Percentiles rank a stretch among this genome's conserved stretches.
phyloP scores from a whole-genome alignment of 192 early-diverging fungal genomes.

The Backusella mclennaniae region DNA sequence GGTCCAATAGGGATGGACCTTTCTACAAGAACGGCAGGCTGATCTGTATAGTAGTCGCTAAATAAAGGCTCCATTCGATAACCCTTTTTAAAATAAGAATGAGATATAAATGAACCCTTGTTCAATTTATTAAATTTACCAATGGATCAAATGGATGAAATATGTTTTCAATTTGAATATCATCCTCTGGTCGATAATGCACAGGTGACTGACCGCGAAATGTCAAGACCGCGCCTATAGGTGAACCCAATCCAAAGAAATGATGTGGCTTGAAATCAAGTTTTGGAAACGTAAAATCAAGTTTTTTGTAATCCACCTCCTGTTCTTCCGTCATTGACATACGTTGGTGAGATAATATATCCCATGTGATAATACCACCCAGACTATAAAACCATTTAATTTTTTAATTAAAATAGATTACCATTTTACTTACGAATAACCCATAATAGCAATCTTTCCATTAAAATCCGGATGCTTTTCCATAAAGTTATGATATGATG shows the following conservation, averaged over 20 bases:
- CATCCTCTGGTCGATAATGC: slow-evolving; percentile 49
- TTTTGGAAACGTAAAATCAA: slow-evolving; percentile 33
- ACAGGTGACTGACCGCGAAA: slow-evolving; percentile 57
- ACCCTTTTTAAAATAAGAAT: slow-evolving; percentile 30
- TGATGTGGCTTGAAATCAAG: slow-evolving; percentile 47
- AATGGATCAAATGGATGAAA: slow-evolving; percentile 78
- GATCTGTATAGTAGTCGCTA: slow-evolving; percentile 33
- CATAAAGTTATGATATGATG: slow-evolving; percentile 53
- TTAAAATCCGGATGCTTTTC: slow-evolving; percentile 56
- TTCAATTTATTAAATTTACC: slow-evolving; percentile 1
- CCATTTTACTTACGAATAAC: slow-evolving; percentile 48
- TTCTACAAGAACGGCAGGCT: slow-evolving; percentile 37
- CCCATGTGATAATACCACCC: slow-evolving; percentile 68
- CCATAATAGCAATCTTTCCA: slow-evolving; percentile 59
- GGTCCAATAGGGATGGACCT: slow-evolving; percentile 27
- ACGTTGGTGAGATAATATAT: slow-evolving; percentile 55
- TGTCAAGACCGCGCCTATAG: slow-evolving; percentile 58
- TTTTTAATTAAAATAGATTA: too few relatives aligned
- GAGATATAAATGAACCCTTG: too few relatives aligned
- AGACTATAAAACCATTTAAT: slow-evolving; percentile 22
- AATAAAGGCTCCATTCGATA: slow-evolving; percentile 69
- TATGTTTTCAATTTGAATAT: slow-evolving; percentile 64
- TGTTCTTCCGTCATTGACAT: slow-evolving; percentile 20
- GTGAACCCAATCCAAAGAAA: slow-evolving; percentile 51
- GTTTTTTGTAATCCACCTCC: slow-evolving; percentile 18